Conservation (phyloP, 164 flowering plant species). For the Magnolia changhungtana region DNA sequence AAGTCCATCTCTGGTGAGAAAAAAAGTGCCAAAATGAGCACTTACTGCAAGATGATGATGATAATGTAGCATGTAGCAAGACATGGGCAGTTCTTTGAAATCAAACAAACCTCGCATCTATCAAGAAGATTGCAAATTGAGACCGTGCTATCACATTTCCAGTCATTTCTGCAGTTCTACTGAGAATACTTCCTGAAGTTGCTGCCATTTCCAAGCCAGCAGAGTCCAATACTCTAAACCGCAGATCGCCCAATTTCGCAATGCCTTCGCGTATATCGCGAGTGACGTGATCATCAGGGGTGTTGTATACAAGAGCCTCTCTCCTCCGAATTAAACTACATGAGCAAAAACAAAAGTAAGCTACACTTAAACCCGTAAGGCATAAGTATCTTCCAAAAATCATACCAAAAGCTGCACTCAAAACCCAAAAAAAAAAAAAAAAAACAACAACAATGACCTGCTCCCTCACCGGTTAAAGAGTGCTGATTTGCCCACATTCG, state of each 20-base stretch:
- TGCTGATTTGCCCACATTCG: constrained; percentile 98
- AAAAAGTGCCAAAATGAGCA: background rate
- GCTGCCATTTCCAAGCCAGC: constrained; percentile 93
- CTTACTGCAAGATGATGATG: background rate
- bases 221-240: constrained; percentile 87
- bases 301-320: constrained; percentile 95
- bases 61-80: background rate
- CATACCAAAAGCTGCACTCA: background rate
- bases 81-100: background rate
- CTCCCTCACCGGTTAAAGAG: constrained; percentile 74
- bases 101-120: constrained; percentile 72
- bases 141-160: constrained; percentile 63
- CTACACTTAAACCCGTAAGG: background rate
- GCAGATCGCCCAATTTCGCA: constrained; percentile 85
- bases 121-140: constrained; percentile 71
- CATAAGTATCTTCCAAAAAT: background rate
- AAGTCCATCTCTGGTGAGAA: constrained; percentile 61
- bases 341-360: background rate
- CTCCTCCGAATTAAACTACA: constrained; percentile 79
- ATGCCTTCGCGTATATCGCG: constrained; percentile 91
- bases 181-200: constrained; percentile 80
- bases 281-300: constrained; percentile 95
- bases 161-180: constrained; percentile 81
- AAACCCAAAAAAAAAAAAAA: background rate
- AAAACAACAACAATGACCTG: background rate